Conservation (phyloP, 1,139 yeast genomes). For the Protomyces arabidopsidicola region DNA sequence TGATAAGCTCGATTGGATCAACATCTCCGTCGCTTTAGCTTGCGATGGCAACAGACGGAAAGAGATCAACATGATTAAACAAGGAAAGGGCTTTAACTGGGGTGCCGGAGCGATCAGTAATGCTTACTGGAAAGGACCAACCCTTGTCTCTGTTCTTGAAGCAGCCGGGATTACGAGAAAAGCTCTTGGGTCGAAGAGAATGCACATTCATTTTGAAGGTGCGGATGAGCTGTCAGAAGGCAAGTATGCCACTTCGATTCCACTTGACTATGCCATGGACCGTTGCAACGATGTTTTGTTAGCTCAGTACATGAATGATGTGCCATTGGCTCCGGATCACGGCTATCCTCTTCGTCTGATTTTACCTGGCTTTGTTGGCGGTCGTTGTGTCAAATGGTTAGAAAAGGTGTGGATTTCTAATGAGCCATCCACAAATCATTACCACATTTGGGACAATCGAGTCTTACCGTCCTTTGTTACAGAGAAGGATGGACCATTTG, state of each 20-base stretch:
- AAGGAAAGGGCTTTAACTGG: slow-evolving; percentile 42
- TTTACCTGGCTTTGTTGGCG: slow-evolving; percentile 42
- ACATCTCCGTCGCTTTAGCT: slow-evolving; percentile 39
- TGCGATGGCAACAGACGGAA: slow-evolving; percentile 42
- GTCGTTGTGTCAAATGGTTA: slow-evolving; percentile 41
- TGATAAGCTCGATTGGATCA: slow-evolving; percentile 35
- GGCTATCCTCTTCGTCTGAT: slow-evolving; percentile 41
- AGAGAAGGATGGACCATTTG: slow-evolving; percentile 8
- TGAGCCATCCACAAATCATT: slow-evolving; percentile 39
- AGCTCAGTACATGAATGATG: slow-evolving; percentile 41
- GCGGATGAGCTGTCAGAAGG: slow-evolving; percentile 41
- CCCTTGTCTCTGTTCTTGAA: slow-evolving; percentile 37
- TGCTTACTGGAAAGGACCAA: slow-evolving; percentile 39
- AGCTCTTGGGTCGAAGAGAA: slow-evolving; percentile 32
- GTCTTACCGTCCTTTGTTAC: slow-evolving; percentile 40
- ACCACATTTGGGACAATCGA: slow-evolving; percentile 40
- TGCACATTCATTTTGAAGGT: slow-evolving; percentile 40
- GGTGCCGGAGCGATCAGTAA: slow-evolving; percentile 41
- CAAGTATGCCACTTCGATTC: slow-evolving; percentile 40
- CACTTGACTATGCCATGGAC: slow-evolving; percentile 38
- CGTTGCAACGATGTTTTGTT: slow-evolving; percentile 39
- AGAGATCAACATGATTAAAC: slow-evolving; percentile 40
- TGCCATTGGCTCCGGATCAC: no score
- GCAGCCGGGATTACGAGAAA: slow-evolving; percentile 35
- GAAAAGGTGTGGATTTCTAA: slow-evolving; percentile 37